Conservation (phyloP, 2,329 filamentous ascomycete genomes). For the Botrytis fragariae region DNA sequence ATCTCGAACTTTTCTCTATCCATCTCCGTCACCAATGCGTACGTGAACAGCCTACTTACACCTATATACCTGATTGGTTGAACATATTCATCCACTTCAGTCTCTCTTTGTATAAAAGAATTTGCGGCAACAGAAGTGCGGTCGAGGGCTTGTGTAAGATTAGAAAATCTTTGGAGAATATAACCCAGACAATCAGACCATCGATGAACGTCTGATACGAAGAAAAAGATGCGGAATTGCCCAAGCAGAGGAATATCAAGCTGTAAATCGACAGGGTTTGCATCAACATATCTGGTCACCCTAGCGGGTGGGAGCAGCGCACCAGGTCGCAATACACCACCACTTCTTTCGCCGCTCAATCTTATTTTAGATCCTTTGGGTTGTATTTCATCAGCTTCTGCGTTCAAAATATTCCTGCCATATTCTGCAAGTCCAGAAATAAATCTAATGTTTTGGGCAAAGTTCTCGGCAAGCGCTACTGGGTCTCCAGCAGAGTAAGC, state of each 20-base stretch:
- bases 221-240: constrained; percentile 73
- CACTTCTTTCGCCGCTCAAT: constrained; percentile 42
- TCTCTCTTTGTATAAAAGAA: constrained; percentile 59
- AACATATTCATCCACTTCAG: constrained; percentile 63
- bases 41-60: constrained; percentile 68
- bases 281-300: constrained; percentile 72
- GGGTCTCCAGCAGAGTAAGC: constrained; percentile 61
- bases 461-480: constrained; percentile 63
- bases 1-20: constrained; percentile 63
- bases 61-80: constrained; percentile 67
- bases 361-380: not conserved
- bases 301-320: constrained; percentile 58
- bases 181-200: constrained; percentile 57
- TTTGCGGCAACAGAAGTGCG: constrained; percentile 58
- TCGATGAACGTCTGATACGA: constrained; percentile 60
- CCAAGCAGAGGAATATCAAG: constrained; percentile 75
- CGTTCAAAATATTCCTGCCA: constrained; percentile 59
- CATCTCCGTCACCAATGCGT: constrained; percentile 64
- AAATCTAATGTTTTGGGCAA: constrained; percentile 68
- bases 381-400: constrained; percentile 37
- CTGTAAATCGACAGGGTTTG: constrained; percentile 74
- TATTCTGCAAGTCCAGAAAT: constrained; percentile 72
- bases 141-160: constrained; percentile 54
- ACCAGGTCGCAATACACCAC: constrained; percentile 43
- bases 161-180: constrained; percentile 55